These are phyloP conservation scores for Candida coleopterorum DNA, from an alignment of 805 yeast genomes.

Conservation along the genomic window DNA sequence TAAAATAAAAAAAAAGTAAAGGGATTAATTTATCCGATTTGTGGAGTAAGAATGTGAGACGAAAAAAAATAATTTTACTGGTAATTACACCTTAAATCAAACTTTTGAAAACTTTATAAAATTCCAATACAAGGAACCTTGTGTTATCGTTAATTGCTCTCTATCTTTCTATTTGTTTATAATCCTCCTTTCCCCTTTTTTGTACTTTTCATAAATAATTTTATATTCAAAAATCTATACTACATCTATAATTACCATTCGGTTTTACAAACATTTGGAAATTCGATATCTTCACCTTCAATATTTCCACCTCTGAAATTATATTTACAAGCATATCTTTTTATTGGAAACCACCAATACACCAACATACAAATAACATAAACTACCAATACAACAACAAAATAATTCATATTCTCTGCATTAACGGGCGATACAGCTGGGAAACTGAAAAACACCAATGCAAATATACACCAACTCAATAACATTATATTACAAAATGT, in stretches of 20 bases:
- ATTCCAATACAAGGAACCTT: too few species aligned
- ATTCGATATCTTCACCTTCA: slow-evolving; percentile 37
- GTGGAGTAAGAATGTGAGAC: neutral
- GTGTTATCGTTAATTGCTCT: too few species aligned
- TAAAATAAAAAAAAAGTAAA: too few species aligned
- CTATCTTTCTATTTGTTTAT: too few species aligned
- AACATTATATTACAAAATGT: slow-evolving; percentile 29
- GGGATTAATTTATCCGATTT: neutral
- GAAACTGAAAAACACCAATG: slow-evolving; percentile 35
- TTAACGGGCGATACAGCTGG: slow-evolving; percentile 55
- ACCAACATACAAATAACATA: slow-evolving; percentile 31
- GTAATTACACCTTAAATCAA: too few species aligned
- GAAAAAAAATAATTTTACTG: too few species aligned
- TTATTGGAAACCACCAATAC: slow-evolving; percentile 41
- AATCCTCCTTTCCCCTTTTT: too few species aligned
- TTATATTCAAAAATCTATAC: too few species aligned
- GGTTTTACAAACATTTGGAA: slow-evolving; percentile 38
- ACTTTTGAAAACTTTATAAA: too few species aligned
- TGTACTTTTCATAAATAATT: too few species aligned
- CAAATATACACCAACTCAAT: slow-evolving; percentile 31
- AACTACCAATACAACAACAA: slow-evolving; percentile 46
- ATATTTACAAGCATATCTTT: slow-evolving; percentile 32
- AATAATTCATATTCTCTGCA: slow-evolving; percentile 63
- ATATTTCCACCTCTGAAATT: slow-evolving; percentile 40
- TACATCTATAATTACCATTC: slow-evolving; percentile 14